These are phyloP conservation scores for Penicillium thymicola DNA, from an alignment of 2,329 filamentous ascomycete species.

Conservation along the genomic window DNA sequence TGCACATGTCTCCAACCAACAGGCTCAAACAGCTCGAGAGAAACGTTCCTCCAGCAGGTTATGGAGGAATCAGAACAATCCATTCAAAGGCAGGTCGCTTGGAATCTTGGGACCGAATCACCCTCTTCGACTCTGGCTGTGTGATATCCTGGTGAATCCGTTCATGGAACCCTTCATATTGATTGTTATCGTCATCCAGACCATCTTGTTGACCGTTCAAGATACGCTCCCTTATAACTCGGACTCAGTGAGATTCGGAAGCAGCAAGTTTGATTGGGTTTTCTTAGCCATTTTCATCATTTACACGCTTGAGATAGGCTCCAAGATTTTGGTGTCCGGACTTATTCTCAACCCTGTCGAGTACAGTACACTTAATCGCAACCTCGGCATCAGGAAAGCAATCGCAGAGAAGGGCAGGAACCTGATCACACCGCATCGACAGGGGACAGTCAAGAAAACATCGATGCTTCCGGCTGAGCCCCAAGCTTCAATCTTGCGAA, in stretches of 20 bases:
- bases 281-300: conserved; percentile 80
- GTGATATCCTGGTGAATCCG: conserved; percentile 81
- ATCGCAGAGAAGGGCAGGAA: conserved; percentile 72
- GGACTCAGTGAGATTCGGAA: conserved; percentile 63
- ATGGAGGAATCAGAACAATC: conserved; percentile 59
- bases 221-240: conserved; percentile 66
- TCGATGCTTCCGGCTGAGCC: conserved; percentile 38
- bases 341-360: conserved; percentile 86
- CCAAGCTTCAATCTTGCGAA: conserved; percentile 63
- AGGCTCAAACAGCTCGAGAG: conserved; percentile 37
- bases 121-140: conserved; percentile 68
- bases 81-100: conserved; percentile 79
- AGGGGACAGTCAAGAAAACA: conserved; percentile 60
- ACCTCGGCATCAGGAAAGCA: conserved; percentile 69
- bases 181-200: conserved; percentile 81
- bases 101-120: conserved; percentile 81
- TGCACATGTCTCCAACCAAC: conserved; percentile 42
- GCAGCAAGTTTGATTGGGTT: conserved; percentile 66
- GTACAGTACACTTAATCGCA: conserved; percentile 84
- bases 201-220: conserved; percentile 82
- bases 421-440: conserved; percentile 77
- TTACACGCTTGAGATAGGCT: conserved; percentile 81
- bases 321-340: conserved; percentile 87
- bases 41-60: conserved; percentile 39
- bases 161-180: conserved; percentile 83